Evolutionary conservation across 1,139 yeast genomes (phyloP).

Genomic region (Zhuliangozyma blackwelliae): DNA sequence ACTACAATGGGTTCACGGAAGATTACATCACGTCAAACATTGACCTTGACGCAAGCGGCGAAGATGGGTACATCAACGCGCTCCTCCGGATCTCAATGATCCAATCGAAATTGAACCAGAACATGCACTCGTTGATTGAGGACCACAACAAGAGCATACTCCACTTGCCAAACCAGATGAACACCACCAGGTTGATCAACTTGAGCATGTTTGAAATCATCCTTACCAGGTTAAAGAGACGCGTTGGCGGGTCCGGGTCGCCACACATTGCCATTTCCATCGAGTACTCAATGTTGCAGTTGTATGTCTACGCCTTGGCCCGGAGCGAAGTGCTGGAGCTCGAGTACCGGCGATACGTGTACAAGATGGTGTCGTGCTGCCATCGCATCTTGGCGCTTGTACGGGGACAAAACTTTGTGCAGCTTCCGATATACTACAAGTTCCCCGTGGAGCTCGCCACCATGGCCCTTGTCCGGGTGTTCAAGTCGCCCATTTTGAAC

Average conservation of each 20-base stretch:
- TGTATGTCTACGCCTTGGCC: constrained; percentile 35
- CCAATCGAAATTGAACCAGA: constrained; percentile 41
- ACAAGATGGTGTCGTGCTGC: constrained; percentile 31
- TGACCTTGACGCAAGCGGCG: constrained; percentile 16
- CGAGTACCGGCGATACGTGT: constrained; percentile 28
- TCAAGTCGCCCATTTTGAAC: constrained; percentile 34
- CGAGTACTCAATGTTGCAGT: constrained; percentile 39
- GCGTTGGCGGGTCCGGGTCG: constrained; percentile 1
- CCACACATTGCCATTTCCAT: constrained; percentile 28
- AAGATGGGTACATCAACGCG: constrained; percentile 37
- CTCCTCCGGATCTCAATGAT: constrained; percentile 37
- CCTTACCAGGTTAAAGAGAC: constrained; percentile 26
- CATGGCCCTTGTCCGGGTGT: constrained; percentile 30
- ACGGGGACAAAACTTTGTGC: constrained; percentile 22
- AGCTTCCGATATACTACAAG: constrained; percentile 39
- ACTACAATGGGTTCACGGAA: constrained; percentile 38
- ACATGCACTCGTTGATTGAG: constrained; percentile 29
- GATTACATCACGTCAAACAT: constrained; percentile 36
- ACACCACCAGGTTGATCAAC: constrained; percentile 30
- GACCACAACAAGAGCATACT: constrained; percentile 10
- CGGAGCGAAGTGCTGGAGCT: constrained; percentile 21
- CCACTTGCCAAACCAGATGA: constrained; percentile 17
- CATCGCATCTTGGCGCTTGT: constrained; percentile 17
- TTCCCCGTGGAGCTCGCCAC: constrained; percentile 36
- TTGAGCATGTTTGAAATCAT: constrained; percentile 44